Percentiles rank a stretch among this genome's conserved stretches.
Conservation (phyloP, 495 filamentous ascomycete genomes). For the Annulohypoxylon maeteangense region DNA sequence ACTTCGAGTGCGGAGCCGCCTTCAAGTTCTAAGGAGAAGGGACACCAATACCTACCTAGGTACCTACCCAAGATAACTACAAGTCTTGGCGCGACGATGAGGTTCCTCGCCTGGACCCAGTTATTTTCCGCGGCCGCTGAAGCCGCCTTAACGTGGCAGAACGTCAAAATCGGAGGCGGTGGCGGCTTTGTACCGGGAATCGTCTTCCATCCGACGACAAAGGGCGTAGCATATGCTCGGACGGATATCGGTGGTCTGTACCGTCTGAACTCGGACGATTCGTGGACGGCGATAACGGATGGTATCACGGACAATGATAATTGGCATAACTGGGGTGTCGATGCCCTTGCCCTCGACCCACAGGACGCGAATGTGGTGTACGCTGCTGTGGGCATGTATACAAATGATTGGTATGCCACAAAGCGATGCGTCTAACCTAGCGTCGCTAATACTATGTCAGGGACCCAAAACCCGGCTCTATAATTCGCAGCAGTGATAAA, state of each 20-base stretch:
- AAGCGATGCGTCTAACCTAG: background rate
- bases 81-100: constrained; percentile 47
- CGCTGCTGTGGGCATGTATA: constrained; percentile 68
- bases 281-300: constrained; percentile 68
- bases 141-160: constrained; percentile 59
- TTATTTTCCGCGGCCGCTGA: constrained; percentile 46
- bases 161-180: constrained; percentile 63
- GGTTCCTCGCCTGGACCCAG: constrained; percentile 45
- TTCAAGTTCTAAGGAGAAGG: constrained; percentile 1
- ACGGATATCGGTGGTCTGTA: constrained; percentile 74
- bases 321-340: constrained; percentile 69
- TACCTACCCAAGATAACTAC: background rate
- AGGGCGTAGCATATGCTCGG: constrained; percentile 68
- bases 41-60: background rate
- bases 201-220: constrained; percentile 66
- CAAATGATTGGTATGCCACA: constrained; percentile 59
- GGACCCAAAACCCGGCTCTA: constrained; percentile 66
- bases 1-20: constrained; percentile 24
- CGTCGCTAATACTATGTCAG: constrained; percentile 21
- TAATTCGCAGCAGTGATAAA: constrained; percentile 61
- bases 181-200: constrained; percentile 70
- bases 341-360: constrained; percentile 68
- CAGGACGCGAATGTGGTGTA: constrained; percentile 65
- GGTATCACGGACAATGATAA: constrained; percentile 58
- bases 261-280: constrained; percentile 63